Evolutionary conservation across 139 green algal species (phyloP).

Genomic region (Micromonas pusilla): DNA sequence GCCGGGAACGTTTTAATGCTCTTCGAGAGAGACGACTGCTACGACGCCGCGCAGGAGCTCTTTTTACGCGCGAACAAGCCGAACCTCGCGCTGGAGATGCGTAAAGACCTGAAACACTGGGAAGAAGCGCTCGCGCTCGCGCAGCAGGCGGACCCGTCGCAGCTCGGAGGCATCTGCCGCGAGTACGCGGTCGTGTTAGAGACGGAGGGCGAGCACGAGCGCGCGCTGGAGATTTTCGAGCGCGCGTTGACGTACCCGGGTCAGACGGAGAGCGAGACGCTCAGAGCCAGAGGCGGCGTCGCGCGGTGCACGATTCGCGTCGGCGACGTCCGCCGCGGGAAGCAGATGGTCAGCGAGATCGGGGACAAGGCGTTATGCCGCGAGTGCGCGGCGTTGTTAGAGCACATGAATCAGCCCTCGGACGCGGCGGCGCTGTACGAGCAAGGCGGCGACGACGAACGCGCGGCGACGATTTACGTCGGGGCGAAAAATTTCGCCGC

Average conservation of each 20-base stretch:
- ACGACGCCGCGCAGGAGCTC: conserved; percentile 58
- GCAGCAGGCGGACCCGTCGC: conserved; percentile 51
- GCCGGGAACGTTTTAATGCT: conserved; percentile 58
- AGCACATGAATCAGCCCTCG: conserved; percentile 48
- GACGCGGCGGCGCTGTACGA: conserved; percentile 78
- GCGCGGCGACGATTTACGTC: conserved; percentile 70
- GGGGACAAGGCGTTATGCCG: conserved; percentile 51
- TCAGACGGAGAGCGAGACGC: neutral
- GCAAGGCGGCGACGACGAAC: conserved; percentile 54
- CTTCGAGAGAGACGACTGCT: conserved; percentile 46
- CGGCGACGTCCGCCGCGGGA: conserved; percentile 55
- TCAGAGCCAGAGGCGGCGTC: conserved; percentile 37
- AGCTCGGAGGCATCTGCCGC: conserved; percentile 35
- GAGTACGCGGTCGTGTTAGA: conserved; percentile 52
- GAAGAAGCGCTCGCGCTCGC: conserved; percentile 61
- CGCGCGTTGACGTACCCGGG: conserved; percentile 5
- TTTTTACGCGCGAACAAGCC: conserved; percentile 54
- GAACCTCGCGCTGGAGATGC: conserved; percentile 63
- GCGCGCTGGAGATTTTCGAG: conserved; percentile 24
- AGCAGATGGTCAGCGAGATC: conserved; percentile 44
- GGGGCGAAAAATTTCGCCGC: conserved; percentile 55
- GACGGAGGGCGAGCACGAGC: conserved; percentile 43
- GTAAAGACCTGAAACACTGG: conserved; percentile 69
- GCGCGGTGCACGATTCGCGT: conserved; percentile 54
- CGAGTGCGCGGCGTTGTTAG: conserved; percentile 65